These are phyloP conservation scores for Aspergillus niger DNA, from an alignment of 2,329 filamentous ascomycete genomes.

Conservation along the genomic window DNA sequence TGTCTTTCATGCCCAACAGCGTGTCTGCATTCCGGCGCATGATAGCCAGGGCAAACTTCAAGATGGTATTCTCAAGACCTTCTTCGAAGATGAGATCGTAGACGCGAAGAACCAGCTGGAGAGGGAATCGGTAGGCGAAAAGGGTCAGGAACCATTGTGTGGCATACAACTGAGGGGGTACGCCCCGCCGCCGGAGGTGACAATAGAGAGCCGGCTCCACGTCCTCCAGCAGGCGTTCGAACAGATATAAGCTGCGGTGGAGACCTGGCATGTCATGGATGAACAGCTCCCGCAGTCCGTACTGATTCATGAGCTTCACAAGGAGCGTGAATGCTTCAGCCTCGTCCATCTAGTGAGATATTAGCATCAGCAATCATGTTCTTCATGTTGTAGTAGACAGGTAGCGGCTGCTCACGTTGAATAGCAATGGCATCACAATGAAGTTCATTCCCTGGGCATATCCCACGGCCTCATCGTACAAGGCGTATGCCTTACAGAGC, in stretches of 20 bases:
- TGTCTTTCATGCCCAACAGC: constrained; percentile 83
- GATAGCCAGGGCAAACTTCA: constrained; percentile 91
- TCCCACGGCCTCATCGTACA: constrained; percentile 91
- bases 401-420: constrained; percentile 67
- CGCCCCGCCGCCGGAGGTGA: constrained; percentile 83
- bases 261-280: constrained; percentile 94
- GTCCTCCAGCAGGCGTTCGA: constrained; percentile 91
- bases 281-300: constrained; percentile 88
- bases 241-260: constrained; percentile 90
- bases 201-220: constrained; percentile 92
- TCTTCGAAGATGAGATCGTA: constrained; percentile 95
- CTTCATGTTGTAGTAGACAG: neutral
- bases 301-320: constrained; percentile 94
- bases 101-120: constrained; percentile 93
- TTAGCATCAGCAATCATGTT: neutral
- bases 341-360: constrained; percentile 73
- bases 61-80: constrained; percentile 80
- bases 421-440: constrained; percentile 90
- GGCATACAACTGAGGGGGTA: constrained; percentile 89
- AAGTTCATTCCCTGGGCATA: constrained; percentile 99
- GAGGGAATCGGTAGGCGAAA: constrained; percentile 96
- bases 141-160: constrained; percentile 99
- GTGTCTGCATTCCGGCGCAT: constrained; percentile 90
- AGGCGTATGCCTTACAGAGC: constrained; percentile 93
- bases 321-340: constrained; percentile 94